phyloP scores from a whole-genome alignment of 2,329 filamentous ascomycete genomes.

The Phialemoniopsis sp. region DNA sequence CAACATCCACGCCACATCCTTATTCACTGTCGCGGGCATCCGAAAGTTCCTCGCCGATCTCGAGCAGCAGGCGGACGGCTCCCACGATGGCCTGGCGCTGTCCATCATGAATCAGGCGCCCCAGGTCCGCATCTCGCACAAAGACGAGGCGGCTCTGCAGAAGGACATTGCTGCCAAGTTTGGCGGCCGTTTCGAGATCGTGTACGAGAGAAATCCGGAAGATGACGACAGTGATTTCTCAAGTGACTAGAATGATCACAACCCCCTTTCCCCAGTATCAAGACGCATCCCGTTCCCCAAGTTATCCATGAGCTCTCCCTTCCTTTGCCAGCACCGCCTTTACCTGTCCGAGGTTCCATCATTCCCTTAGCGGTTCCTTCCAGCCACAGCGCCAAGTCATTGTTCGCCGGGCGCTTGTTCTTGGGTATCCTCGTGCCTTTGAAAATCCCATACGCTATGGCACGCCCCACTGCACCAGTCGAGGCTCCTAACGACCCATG shows the following conservation, averaged over 20 bases:
- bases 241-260: slow-evolving; percentile 8
- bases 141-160: slow-evolving; percentile 18
- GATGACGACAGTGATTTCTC: slow-evolving; percentile 20
- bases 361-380: too few relatives aligned
- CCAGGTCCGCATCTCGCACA: slow-evolving; percentile 17
- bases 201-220: slow-evolving; percentile 24
- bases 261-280: too few relatives aligned
- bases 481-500: too few relatives aligned
- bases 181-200: slow-evolving; percentile 26
- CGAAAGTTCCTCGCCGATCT: slow-evolving; percentile 32
- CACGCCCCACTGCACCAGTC: too few relatives aligned
- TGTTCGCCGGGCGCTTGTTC: too few relatives aligned
- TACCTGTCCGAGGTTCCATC: too few relatives aligned
- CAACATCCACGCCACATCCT: slow-evolving; percentile 48
- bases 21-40: slow-evolving; percentile 49
- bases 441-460: too few relatives aligned
- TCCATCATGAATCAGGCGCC: slow-evolving; percentile 26
- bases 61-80: neutral
- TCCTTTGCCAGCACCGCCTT: too few relatives aligned
- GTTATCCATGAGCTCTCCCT: too few relatives aligned
- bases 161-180: slow-evolving; percentile 16
- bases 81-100: slow-evolving; percentile 23
- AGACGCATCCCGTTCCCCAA: too few relatives aligned
- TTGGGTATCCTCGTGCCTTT: too few relatives aligned
- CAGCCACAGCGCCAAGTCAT: too few relatives aligned